phyloP scores from a whole-genome alignment of 345 rosid genomes.

The Sisymbrium irio region DNA sequence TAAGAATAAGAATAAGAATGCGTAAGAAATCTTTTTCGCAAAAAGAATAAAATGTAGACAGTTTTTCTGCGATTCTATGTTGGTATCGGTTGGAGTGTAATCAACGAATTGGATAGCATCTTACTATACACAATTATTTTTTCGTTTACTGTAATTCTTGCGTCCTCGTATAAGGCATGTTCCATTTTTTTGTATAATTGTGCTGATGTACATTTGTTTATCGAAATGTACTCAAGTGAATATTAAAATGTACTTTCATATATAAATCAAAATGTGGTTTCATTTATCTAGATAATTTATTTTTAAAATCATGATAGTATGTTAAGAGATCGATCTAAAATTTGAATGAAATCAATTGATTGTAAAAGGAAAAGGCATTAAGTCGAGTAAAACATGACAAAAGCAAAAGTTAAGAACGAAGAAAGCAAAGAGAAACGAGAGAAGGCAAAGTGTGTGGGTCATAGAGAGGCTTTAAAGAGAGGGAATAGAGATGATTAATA shows the following conservation, averaged over 20 bases:
- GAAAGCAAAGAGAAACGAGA: slow-evolving; percentile 22
- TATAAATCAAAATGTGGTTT: background rate
- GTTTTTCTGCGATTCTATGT: background rate
- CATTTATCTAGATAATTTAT: background rate
- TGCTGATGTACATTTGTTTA: background rate
- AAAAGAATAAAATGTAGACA: background rate
- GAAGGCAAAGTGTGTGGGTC: slow-evolving; percentile 29
- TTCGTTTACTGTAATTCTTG: background rate
- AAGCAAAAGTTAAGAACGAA: slow-evolving; percentile 27
- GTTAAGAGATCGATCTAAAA: background rate
- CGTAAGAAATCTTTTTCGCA: no score
- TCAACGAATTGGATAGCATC: background rate
- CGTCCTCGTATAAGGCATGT: background rate
- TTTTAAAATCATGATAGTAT: background rate
- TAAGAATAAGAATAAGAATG: no score
- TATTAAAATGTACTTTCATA: no score
- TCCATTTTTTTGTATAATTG: background rate
- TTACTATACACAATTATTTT: background rate
- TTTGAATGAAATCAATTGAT: background rate
- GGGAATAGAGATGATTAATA: slow-evolving; percentile 16
- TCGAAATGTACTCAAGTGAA: background rate
- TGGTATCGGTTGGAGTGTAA: background rate
- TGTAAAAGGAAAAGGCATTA: slow-evolving; percentile 13
- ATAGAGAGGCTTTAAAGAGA: slow-evolving; percentile 29
- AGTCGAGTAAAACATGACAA: slow-evolving; percentile 28